Percentiles rank a stretch among this genome's conserved stretches.
phyloP scores from a whole-genome alignment of 495 filamentous ascomycete species.

The Chaetomidium leptoderma region DNA sequence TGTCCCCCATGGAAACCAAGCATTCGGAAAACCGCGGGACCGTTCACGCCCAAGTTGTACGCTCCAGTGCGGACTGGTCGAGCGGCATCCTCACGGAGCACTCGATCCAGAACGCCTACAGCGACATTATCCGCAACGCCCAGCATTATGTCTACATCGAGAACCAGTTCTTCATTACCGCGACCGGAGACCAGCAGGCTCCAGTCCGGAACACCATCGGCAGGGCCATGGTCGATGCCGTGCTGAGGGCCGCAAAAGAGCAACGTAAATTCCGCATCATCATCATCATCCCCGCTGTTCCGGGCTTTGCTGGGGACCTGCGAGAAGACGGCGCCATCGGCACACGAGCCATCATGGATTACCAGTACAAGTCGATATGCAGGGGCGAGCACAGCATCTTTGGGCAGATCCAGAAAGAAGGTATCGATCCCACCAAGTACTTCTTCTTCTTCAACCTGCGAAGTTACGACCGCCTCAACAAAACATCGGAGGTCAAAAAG shows the following conservation, averaged over 20 bases:
- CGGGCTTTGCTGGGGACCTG: slow-evolving; percentile 90
- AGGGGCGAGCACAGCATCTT: slow-evolving; percentile 89
- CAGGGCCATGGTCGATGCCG: slow-evolving; percentile 82
- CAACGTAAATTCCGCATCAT: slow-evolving; percentile 88
- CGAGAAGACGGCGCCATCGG: slow-evolving; percentile 75
- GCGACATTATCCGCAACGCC: slow-evolving; percentile 75
- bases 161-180: slow-evolving; percentile 97
- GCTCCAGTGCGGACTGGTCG: slow-evolving; percentile 92
- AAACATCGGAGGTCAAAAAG: slow-evolving; percentile 60
- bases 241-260: slow-evolving; percentile 75
- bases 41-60: slow-evolving; percentile 75
- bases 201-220: slow-evolving; percentile 88
- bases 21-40: slow-evolving; percentile 55
- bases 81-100: slow-evolving; percentile 86
- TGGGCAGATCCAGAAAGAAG: slow-evolving; percentile 68
- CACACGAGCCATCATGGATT: slow-evolving; percentile 95
- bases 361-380: slow-evolving; percentile 93
- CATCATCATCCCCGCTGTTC: slow-evolving; percentile 81
- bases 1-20: slow-evolving; percentile 55
- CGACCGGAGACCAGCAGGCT: slow-evolving; percentile 78
- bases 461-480: slow-evolving; percentile 86
- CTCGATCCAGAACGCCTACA: slow-evolving; percentile 90
- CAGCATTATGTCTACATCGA: slow-evolving; percentile 95
- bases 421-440: slow-evolving; percentile 73
- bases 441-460: slow-evolving; percentile 91